Percentiles rank a stretch among this genome's conserved stretches.
Evolutionary conservation across 257 asterid species (phyloP).

Genomic region (Cynanchum wilfordii): DNA sequence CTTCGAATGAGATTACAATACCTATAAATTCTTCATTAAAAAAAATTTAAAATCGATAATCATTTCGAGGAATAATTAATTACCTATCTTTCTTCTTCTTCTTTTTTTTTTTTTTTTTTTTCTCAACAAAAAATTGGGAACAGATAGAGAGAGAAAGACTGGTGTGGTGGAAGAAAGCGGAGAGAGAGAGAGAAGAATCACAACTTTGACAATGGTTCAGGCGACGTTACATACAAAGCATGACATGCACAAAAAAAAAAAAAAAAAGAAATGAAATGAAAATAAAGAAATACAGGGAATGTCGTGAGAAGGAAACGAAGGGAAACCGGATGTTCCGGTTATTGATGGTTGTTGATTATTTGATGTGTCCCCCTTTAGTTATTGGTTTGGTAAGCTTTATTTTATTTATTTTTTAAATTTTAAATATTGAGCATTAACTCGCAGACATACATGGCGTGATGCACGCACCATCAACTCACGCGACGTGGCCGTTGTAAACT

Average conservation of each 20-base stretch:
- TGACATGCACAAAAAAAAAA: background rate
- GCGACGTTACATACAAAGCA: background rate
- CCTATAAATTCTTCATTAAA: no score
- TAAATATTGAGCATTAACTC: background rate
- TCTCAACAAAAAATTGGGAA: no score
- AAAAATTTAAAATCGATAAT: no score
- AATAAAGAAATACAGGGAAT: background rate
- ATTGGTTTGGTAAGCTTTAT: background rate
- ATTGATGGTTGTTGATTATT: background rate
- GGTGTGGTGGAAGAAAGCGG: background rate
- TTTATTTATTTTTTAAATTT: background rate
- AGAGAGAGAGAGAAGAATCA: background rate
- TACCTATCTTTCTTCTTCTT: no score
- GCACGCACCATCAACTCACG: background rate
- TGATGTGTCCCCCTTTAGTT: background rate
- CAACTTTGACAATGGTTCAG: background rate
- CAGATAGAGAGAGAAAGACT: background rate
- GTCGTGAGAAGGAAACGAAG: background rate
- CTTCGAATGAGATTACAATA: no score
- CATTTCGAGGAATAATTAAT: no score
- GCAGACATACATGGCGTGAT: conserved; percentile 5
- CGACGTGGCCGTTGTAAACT: background rate
- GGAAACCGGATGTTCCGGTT: conserved; percentile 10
- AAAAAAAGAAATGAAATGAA: background rate
- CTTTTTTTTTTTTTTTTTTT: no score